Evolutionary conservation across 2,329 filamentous ascomycete species (phyloP).

Genomic region (Penicillium psychrosexuale): DNA sequence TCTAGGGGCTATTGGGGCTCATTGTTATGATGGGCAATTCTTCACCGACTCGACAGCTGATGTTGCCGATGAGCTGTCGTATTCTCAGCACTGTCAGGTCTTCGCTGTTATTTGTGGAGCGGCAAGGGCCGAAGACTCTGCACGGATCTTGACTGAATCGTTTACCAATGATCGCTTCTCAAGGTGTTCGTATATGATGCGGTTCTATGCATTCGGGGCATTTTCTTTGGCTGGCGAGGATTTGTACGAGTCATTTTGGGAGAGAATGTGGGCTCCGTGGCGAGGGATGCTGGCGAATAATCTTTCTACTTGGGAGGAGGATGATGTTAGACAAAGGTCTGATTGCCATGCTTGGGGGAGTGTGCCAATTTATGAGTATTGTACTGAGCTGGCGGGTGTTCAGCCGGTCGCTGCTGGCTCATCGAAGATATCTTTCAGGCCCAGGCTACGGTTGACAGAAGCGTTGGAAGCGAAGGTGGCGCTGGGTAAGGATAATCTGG

Average conservation of each 20-base stretch:
- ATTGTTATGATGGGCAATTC: constrained; percentile 32
- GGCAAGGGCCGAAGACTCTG: constrained; percentile 5
- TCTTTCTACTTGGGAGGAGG: constrained; percentile 45
- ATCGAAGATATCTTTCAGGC: constrained; percentile 19
- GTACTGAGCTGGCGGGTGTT: constrained; percentile 35
- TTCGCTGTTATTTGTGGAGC: constrained; percentile 32
- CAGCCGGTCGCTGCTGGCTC: constrained; percentile 14
- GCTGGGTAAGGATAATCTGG: constrained; percentile 23
- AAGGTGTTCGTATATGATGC: constrained; percentile 41
- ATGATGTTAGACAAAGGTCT: constrained; percentile 43
- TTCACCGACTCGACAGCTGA: constrained; percentile 36
- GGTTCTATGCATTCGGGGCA: constrained; percentile 42
- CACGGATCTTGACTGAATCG: constrained; percentile 26
- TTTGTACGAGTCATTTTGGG: constrained; percentile 36
- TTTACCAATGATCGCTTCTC: constrained; percentile 32
- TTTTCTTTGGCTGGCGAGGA: constrained; percentile 33
- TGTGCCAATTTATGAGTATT: constrained; percentile 44
- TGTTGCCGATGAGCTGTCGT: constrained; percentile 18
- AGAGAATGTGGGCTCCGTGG: constrained; percentile 36
- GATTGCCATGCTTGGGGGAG: constrained; percentile 48
- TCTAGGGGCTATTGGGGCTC: constrained; percentile 19
- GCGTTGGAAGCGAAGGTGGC: constrained; percentile 20
- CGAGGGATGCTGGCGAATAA: constrained; percentile 38
- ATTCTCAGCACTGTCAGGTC: constrained; percentile 33
- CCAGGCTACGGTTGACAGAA: constrained; percentile 15